Percentiles rank a stretch among this genome's conserved stretches.
phyloP scores from a whole-genome alignment of 805 yeast genomes.

The Kodamaea laetipori region DNA sequence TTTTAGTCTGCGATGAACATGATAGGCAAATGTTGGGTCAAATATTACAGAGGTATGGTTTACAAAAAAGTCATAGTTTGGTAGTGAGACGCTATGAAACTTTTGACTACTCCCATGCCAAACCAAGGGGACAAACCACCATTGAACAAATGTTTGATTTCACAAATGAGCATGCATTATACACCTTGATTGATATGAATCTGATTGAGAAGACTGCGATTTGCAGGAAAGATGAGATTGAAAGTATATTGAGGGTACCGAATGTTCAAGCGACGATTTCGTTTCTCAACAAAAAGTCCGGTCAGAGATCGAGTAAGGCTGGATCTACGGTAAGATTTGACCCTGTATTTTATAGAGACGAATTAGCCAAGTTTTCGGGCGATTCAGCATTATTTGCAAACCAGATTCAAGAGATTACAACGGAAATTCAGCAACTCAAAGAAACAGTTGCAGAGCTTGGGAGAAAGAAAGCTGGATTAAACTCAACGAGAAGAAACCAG shows the following conservation, averaged over 20 bases:
- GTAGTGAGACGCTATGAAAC: slow-evolving; percentile 55
- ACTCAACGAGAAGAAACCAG: slow-evolving; percentile 13
- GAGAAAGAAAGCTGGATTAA: slow-evolving; percentile 10
- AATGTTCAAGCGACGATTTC: slow-evolving; percentile 49
- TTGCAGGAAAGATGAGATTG: slow-evolving; percentile 55
- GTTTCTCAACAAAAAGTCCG: slow-evolving; percentile 47
- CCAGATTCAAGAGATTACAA: slow-evolving; percentile 18
- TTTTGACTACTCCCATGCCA: slow-evolving; percentile 52
- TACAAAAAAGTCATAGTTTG: slow-evolving; percentile 29
- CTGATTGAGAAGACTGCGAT: slow-evolving; percentile 62
- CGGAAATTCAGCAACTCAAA: slow-evolving; percentile 13
- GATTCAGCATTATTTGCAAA: slow-evolving; percentile 17
- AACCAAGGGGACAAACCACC: slow-evolving; percentile 46
- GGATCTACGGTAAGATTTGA: slow-evolving; percentile 52
- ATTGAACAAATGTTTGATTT: slow-evolving; percentile 64
- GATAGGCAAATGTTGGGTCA: slow-evolving; percentile 50
- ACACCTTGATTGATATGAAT: slow-evolving; percentile 63
- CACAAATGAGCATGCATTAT: slow-evolving; percentile 54
- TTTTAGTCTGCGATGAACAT: slow-evolving; percentile 62
- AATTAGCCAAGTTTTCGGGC: slow-evolving; percentile 32
- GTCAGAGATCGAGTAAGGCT: slow-evolving; percentile 40
- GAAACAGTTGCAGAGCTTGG: slow-evolving; percentile 8
- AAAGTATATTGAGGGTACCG: slow-evolving; percentile 28
- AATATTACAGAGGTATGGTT: slow-evolving; percentile 29
- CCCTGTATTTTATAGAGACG: slow-evolving; percentile 49